Base-by-base conservation (phyloP, 2,329 filamentous ascomycete species). In the Zasmidium citrigriseum region DNA sequence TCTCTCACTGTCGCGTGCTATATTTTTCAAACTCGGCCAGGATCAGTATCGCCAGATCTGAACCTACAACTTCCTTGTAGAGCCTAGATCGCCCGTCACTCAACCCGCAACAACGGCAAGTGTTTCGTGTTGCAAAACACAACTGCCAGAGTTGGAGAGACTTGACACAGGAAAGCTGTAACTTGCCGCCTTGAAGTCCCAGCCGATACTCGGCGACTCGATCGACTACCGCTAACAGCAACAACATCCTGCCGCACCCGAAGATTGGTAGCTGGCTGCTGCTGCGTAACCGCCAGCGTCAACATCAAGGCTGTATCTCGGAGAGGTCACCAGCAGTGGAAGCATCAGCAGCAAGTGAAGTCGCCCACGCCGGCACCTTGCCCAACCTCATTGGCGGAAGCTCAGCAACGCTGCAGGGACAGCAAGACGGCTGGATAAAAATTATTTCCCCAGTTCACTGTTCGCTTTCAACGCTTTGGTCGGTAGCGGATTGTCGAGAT, bases 301-400 rank as follows among this genome's bases (percentile, higher is more conserved):
- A 41, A n/a, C 34, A 34, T 22, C 41, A 54, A 25, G 52, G 41
- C 44, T 41, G 45, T 55, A 49, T 49, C 53, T 55, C 53, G 53
- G 52, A 46, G 20, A 27, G n/a, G 38, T 45, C 20, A 20, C 24
- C n/a, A 21, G 4, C n/a, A 24, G 7, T n/a, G 20, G 45, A 38
- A 55, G 54, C 29, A 49, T 44, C 41, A 25, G 20, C 47, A 59
- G 54, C 53, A 57, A 56, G 58, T 60, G 58, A 60, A 60, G 58
- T 60, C 53, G 50, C 45, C 23, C 55, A 57, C 55, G 50, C 55
- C 38, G 46, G 34, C 24, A 38, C n/a, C 11, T 23, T 14, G 25
- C 22, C n/a, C 20, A 24, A n/a, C 24, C 27, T 52, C 48, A 57
- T 57, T 57, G 55, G 55, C 25, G 24, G 44, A 47, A 41, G 34